These are phyloP conservation scores for Phoma sp. DNA, from an alignment of 2,329 filamentous ascomycete genomes.

Conservation along the genomic window DNA sequence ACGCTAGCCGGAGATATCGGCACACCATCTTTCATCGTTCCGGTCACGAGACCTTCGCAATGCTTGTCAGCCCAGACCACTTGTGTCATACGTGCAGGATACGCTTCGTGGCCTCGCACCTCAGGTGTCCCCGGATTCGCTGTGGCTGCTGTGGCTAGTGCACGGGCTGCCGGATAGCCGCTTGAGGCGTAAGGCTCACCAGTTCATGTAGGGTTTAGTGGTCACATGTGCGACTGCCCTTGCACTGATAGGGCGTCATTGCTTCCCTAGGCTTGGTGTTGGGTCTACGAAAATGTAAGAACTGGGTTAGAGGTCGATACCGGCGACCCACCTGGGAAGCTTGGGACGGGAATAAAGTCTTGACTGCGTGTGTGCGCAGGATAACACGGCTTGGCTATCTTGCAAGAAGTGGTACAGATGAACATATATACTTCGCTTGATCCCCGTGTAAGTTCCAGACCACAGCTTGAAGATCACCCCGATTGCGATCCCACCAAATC, in stretches of 20 bases:
- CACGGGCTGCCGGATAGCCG: conserved; percentile 30
- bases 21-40: background rate
- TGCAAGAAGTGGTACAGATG: background rate
- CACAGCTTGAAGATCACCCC: conserved; percentile 1
- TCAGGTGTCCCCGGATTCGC: conserved; percentile 27
- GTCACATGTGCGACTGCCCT: conserved; percentile 24
- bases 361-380: conserved; percentile 9
- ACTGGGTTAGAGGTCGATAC: conserved; percentile 20
- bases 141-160: conserved; percentile 38
- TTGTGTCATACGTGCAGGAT: conserved; percentile 32
- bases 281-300: conserved; percentile 6
- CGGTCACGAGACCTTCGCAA: conserved; percentile 23
- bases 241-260: conserved; percentile 21
- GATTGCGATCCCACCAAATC: background rate
- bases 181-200: conserved; percentile 34
- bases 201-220: conserved; percentile 13
- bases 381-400: conserved; percentile 14
- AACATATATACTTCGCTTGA: conserved; percentile 13
- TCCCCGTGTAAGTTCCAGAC: conserved; percentile 2
- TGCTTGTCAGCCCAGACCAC: conserved; percentile 19
- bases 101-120: conserved; percentile 19
- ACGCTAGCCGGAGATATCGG: conserved; percentile 25
- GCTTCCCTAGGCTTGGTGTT: conserved; percentile 12
- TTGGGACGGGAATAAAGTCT: conserved; percentile 12
- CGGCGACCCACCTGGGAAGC: conserved; percentile 6